Base-by-base conservation (phyloP, 1,284 basidiomycete genomes). In the Porogramme epimiltina region DNA sequence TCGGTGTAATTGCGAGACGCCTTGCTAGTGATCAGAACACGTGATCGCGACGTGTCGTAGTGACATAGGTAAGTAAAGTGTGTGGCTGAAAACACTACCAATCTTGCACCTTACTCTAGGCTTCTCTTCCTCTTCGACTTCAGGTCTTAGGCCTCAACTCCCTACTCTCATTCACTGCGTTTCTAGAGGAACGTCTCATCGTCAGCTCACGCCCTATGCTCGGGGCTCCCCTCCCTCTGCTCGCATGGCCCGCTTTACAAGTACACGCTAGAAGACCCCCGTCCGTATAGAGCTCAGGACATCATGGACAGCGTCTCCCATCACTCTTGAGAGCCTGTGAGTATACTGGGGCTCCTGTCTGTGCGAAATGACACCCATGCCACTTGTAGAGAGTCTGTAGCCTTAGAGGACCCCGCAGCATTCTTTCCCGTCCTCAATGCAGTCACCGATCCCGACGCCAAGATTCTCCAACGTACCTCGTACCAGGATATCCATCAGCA, bases 281-380 rank as follows among this genome's bases (percentile, higher is more conserved):
- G 85, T 96, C 15, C 85, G 85, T 51, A 86, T 95, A 20, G 80
- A 84, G 34, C 75, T 97, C 24, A 80, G 83, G 56, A 87, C 93
- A 2, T 89, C 89, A 45, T 97, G 94, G 91, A 70, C 81, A 3
- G 82, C 87, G 19, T 81, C 89, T 5, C 83, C 89, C 10, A 75
- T 88, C 9, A 66, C 95, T 2, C 77, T 94, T 19, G 95, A 97
- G 72, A 80, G 91, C 45, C 70, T 98, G 89, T 95, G 64, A 65
- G 90, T 74, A 25, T n/a, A n/a, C n/a, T n/a, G n/a, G n/a, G n/a
- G n/a, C n/a, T n/a, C n/a, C n/a, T n/a, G n/a, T n/a, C n/a, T n/a
- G n/a, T n/a, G n/a, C n/a, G n/a, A n/a, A n/a, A n/a, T n/a, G n/a
- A n/a, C n/a, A n/a, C n/a, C n/a, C n/a, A n/a, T n/a, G n/a, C n/a